These are phyloP conservation scores for Penicillium ochrochloron DNA, from an alignment of 495 filamentous ascomycete species.

Conservation along the genomic window DNA sequence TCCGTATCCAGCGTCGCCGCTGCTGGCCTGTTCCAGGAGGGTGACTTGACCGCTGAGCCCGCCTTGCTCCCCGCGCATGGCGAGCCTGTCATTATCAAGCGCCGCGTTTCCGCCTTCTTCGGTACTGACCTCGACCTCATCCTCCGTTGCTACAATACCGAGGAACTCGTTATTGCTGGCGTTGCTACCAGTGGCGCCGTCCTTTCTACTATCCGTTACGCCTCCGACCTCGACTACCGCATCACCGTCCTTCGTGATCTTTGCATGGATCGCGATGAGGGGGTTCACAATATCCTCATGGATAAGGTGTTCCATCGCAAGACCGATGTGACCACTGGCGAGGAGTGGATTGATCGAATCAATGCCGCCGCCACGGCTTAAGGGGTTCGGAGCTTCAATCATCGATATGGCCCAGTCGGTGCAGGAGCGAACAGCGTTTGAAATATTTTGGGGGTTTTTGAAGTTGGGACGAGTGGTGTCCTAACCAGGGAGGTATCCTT, in stretches of 20 bases:
- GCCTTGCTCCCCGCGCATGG: conserved; percentile 24
- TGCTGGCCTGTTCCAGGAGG: conserved; percentile 29
- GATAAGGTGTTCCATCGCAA: conserved; percentile 40
- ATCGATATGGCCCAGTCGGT: no score
- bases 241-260: conserved; percentile 43
- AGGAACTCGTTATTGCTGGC: conserved; percentile 40
- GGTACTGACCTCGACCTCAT: conserved; percentile 43
- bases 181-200: conserved; percentile 45
- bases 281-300: conserved; percentile 41
- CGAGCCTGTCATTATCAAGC: conserved; percentile 42
- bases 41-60: conserved; percentile 25
- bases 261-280: conserved; percentile 42
- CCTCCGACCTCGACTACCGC: conserved; percentile 41
- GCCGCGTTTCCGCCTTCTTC: conserved; percentile 42
- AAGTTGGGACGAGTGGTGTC: no score
- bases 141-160: conserved; percentile 34
- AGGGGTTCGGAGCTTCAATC: neutral
- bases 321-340: conserved; percentile 22
- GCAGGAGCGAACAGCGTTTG: no score
- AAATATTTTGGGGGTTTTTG: no score
- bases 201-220: conserved; percentile 46
- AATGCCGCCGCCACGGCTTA: neutral
- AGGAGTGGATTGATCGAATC: conserved; percentile 24
- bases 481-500: no score
- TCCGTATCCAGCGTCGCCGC: conserved; percentile 26